Conservation (phyloP, 257 asterid species). For the Forsythia suspensa region DNA sequence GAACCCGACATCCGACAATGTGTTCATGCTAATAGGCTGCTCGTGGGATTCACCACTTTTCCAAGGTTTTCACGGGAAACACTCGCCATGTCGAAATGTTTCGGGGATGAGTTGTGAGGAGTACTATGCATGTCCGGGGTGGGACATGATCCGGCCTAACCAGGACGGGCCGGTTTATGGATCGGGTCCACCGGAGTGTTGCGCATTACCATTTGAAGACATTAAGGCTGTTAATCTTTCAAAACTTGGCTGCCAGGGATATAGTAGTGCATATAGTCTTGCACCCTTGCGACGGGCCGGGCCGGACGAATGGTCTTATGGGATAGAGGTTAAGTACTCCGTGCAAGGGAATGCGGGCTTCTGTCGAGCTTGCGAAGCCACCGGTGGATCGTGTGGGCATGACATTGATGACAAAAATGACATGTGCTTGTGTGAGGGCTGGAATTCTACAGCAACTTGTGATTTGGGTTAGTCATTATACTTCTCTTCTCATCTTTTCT, state of each 20-base stretch:
- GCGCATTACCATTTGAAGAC: constrained; percentile 60
- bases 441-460: constrained; percentile 88
- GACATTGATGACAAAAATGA: constrained; percentile 38
- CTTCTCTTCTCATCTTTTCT: not conserved
- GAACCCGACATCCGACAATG: constrained; percentile 68
- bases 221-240: constrained; percentile 67
- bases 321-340: constrained; percentile 75
- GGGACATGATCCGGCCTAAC: constrained; percentile 57
- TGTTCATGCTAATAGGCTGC: constrained; percentile 85
- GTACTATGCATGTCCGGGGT: constrained; percentile 81
- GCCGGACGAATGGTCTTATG: constrained; percentile 81
- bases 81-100: constrained; percentile 67
- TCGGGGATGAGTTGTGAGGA: constrained; percentile 94
- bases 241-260: constrained; percentile 82
- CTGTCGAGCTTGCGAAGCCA: constrained; percentile 88
- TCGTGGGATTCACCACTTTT: constrained; percentile 65
- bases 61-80: constrained; percentile 71
- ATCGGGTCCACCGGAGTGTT: constrained; percentile 82
- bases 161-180: constrained; percentile 48
- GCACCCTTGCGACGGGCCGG: constrained; percentile 75
- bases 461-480: constrained; percentile 55
- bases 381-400: constrained; percentile 89
- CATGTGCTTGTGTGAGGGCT: constrained; percentile 73
- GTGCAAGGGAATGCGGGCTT: constrained; percentile 48
- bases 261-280: constrained; percentile 84